A percentile compares a stretch with the other conserved stretches of the same genome.
phyloP scores from a whole-genome alignment of 176 grass and related monocot species.

The Puccinellia tenuiflora region DNA sequence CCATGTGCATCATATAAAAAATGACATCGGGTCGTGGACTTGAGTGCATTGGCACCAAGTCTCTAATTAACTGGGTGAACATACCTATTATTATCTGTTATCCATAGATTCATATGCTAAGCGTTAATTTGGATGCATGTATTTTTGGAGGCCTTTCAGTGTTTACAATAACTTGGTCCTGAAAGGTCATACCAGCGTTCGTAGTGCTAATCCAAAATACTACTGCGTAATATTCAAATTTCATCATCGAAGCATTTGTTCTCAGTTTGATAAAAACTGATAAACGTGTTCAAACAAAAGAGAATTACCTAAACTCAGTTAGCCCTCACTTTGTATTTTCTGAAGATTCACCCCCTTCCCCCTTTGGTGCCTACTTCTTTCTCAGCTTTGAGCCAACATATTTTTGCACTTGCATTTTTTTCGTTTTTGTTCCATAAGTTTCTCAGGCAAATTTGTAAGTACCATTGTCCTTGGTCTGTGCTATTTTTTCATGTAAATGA shows the following conservation, averaged over 20 bases:
- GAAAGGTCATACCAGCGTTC: background rate
- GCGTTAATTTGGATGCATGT: background rate
- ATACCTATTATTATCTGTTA: background rate
- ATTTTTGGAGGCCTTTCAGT: background rate
- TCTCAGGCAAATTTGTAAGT: background rate
- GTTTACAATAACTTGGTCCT: conserved; percentile 2
- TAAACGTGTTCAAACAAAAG: too few species aligned
- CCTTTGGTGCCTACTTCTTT: background rate
- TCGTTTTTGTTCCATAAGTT: background rate
- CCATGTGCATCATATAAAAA: conserved; percentile 16
- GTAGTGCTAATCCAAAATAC: too few species aligned
- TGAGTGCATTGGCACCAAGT: background rate
- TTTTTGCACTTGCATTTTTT: background rate
- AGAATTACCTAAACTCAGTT: background rate
- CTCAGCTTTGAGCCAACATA: conserved; percentile 7
- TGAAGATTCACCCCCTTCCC: background rate
- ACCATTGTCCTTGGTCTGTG: background rate
- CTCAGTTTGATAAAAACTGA: too few species aligned
- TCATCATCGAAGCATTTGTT: too few species aligned
- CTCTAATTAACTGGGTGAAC: background rate
- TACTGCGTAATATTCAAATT: too few species aligned
- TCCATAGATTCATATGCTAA: background rate
- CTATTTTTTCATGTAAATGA: conserved; percentile 2
- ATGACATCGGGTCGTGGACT: background rate
- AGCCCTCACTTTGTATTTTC: background rate